Conservation (phyloP, 2,329 filamentous ascomycete genomes). For the Fusarium sp. region DNA sequence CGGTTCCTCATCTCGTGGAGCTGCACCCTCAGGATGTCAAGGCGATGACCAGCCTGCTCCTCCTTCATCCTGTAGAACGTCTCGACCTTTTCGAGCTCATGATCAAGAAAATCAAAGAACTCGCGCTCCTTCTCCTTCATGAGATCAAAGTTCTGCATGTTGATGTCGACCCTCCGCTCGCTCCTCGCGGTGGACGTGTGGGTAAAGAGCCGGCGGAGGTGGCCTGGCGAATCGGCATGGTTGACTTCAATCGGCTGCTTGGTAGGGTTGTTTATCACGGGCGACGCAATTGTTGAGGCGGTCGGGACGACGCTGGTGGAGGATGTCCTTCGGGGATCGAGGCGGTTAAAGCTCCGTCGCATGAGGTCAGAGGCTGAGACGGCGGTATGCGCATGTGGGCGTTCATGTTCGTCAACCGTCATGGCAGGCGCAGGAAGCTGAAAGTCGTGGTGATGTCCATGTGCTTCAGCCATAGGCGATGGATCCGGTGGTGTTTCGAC, state of each 20-base stretch:
- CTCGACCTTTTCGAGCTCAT: slow-evolving; percentile 91
- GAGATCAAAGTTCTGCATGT: slow-evolving; percentile 64
- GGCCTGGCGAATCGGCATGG: slow-evolving; percentile 43
- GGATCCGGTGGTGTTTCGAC: slow-evolving; percentile 54
- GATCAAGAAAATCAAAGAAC: slow-evolving; percentile 87
- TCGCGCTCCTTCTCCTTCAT: slow-evolving; percentile 82
- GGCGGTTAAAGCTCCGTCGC: slow-evolving; percentile 38
- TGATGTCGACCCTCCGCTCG: slow-evolving; percentile 55
- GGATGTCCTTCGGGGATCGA: slow-evolving; percentile 51
- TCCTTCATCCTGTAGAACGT: slow-evolving; percentile 90
- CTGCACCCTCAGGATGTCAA: slow-evolving; percentile 81
- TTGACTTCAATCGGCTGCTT: slow-evolving; percentile 35
- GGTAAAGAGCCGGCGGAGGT: slow-evolving; percentile 52
- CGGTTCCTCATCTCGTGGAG: slow-evolving; percentile 93
- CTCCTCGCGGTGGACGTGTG: slow-evolving; percentile 41
- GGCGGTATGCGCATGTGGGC: slow-evolving; percentile 42
- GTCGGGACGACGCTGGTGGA: slow-evolving; percentile 47
- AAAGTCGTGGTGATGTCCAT: slow-evolving; percentile 52
- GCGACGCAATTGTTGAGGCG: slow-evolving; percentile 20
- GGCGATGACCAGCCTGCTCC: slow-evolving; percentile 80
- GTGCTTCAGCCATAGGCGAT: slow-evolving; percentile 38
- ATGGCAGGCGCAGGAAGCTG: slow-evolving; percentile 68
- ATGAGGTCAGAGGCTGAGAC: slow-evolving; percentile 24
- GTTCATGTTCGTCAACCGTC: slow-evolving; percentile 47
- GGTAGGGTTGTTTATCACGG: slow-evolving; percentile 12